These are phyloP conservation scores for Mikania micrantha DNA, from an alignment of 129 eudicot genomes.

Conservation along the genomic window DNA sequence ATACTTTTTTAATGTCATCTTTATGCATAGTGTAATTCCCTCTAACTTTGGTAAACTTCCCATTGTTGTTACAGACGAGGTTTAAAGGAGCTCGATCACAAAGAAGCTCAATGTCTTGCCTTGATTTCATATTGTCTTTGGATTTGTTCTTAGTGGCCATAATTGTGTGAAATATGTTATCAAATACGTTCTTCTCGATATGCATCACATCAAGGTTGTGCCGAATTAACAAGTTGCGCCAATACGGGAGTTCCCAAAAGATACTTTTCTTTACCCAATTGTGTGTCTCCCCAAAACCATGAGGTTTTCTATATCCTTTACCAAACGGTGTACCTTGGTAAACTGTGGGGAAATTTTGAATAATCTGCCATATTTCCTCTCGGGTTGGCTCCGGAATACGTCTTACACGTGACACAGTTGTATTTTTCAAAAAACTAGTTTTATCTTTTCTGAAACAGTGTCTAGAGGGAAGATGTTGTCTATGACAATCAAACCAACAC, in stretches of 20 bases:
- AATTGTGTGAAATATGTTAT: no score
- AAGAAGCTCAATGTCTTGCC: neutral
- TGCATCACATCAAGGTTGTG: constrained; percentile 12
- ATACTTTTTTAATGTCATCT: neutral
- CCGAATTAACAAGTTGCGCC: neutral
- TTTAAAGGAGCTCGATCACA: neutral
- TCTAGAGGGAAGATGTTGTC: no score
- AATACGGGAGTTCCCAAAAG: no score
- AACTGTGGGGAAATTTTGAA: neutral
- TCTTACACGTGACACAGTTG: neutral
- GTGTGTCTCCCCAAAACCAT: neutral
- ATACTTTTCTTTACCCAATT: constrained; percentile 15
- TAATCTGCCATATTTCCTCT: neutral
- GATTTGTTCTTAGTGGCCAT: neutral
- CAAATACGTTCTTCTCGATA: constrained; percentile 6
- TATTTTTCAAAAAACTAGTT: no score
- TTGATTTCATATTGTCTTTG: constrained; percentile 7
- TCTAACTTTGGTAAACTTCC: neutral
- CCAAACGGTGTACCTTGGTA: neutral
- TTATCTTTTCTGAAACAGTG: no score
- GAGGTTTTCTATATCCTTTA: neutral
- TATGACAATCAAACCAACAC: no score
- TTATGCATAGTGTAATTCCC: neutral
- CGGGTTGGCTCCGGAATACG: no score
- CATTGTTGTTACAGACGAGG: neutral